Conservation (phyloP, 2,329 filamentous ascomycete species). For the Trichoderma koningii region DNA sequence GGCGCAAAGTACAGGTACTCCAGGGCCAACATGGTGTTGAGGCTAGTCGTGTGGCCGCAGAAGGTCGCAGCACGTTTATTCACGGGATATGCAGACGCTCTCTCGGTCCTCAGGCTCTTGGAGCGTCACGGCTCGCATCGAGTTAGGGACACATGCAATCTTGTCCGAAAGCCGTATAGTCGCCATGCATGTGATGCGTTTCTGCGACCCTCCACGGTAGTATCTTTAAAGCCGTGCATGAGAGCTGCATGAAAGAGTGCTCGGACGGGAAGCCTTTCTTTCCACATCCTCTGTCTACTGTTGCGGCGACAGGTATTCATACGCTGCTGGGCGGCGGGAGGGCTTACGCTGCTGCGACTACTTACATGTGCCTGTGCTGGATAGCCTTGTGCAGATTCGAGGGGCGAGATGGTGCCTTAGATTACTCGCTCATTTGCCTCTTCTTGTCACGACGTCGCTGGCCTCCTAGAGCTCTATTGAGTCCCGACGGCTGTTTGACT, state of each 20-base stretch:
- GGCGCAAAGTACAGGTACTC: constrained; percentile 26
- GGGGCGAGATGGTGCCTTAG: not conserved
- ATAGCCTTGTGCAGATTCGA: not conserved
- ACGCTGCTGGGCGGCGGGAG: not conserved
- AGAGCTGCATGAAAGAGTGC: constrained; percentile 14
- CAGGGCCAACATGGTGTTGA: constrained; percentile 21
- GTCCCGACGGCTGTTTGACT: not conserved
- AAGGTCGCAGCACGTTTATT: constrained; percentile 26
- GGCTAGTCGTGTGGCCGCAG: constrained; percentile 6
- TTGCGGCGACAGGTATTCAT: not conserved
- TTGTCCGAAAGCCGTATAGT: constrained; percentile 11
- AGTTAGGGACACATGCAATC: constrained; percentile 5
- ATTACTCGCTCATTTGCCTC: not conserved
- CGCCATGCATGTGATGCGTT: constrained; percentile 27
- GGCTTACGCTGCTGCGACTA: not conserved
- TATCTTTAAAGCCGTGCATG: constrained; percentile 24
- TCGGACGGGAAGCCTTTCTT: not conserved
- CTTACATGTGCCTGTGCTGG: not conserved
- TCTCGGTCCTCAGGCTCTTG: constrained; percentile 1
- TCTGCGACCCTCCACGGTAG: constrained; percentile 24
- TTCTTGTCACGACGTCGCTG: not conserved
- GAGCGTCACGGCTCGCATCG: constrained; percentile 7
- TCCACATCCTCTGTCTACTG: not conserved
- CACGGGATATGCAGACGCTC: constrained; percentile 24
- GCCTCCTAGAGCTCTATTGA: not conserved